A percentile compares a stretch with the other conserved stretches of the same genome.
phyloP scores from a whole-genome alignment of 1,284 basidiomycete species.

The Irpex sp. region DNA sequence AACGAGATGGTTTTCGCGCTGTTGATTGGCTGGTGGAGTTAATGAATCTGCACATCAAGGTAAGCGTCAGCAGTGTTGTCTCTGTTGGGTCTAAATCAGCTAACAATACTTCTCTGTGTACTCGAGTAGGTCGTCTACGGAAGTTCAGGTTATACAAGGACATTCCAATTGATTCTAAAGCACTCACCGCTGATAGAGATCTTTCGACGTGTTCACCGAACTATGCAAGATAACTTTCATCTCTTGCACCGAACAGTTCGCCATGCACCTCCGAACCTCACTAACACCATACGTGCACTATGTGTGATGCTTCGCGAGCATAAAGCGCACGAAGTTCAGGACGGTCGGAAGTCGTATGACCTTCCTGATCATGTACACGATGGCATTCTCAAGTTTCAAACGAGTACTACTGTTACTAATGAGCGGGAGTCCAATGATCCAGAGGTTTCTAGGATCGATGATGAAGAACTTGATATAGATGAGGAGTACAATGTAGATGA shows the following conservation, averaged over 20 bases:
- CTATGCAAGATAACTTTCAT: constrained; percentile 27
- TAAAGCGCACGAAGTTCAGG: constrained; percentile 15
- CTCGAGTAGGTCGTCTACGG: not conserved
- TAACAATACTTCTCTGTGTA: not conserved
- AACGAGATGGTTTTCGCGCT: constrained; percentile 20
- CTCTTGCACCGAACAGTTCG: constrained; percentile 21
- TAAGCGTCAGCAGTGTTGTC: not conserved
- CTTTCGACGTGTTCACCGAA: constrained; percentile 20
- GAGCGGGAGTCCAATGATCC: no score
- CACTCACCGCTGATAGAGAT: constrained; percentile 31
- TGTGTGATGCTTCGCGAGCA: constrained; percentile 20
- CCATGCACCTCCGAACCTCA: constrained; percentile 28
- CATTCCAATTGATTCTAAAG: constrained; percentile 23
- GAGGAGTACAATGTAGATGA: not conserved
- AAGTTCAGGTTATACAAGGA: constrained; percentile 9
- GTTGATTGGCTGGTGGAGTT: constrained; percentile 30
- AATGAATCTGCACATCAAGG: constrained; percentile 30
- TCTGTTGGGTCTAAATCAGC: not conserved
- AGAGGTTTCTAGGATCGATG: no score
- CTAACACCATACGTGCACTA: constrained; percentile 22
- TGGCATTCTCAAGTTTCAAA: not conserved
- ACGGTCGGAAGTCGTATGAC: constrained; percentile 13
- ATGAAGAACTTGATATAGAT: not conserved
- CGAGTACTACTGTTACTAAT: not conserved
- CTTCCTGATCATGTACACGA: not conserved